A percentile compares a stretch with the other conserved stretches of the same genome.
phyloP scores from a whole-genome alignment of 2,329 filamentous ascomycete species.

The Teratosphaeria zuluensis region DNA sequence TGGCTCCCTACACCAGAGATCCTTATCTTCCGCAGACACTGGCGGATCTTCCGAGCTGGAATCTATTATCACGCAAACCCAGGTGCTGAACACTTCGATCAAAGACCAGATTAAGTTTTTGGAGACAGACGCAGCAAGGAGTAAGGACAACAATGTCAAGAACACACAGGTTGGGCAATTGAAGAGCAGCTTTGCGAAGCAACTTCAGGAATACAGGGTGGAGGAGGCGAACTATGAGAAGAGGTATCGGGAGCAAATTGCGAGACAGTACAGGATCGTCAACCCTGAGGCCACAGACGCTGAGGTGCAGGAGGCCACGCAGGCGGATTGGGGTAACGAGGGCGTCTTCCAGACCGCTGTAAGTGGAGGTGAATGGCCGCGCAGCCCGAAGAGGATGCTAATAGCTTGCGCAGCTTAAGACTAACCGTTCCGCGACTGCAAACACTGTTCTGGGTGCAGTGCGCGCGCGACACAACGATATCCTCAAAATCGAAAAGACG shows the following conservation, averaged over 20 bases:
- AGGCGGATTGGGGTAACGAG: slow-evolving; percentile 66
- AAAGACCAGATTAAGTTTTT: slow-evolving; percentile 70
- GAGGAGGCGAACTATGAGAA: slow-evolving; percentile 63
- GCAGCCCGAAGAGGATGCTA: not conserved
- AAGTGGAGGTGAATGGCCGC: slow-evolving; percentile 28
- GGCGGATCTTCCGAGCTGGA: slow-evolving; percentile 49
- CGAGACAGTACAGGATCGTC: slow-evolving; percentile 66
- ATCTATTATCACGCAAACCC: slow-evolving; percentile 58
- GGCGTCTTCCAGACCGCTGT: slow-evolving; percentile 77
- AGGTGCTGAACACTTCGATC: slow-evolving; percentile 64
- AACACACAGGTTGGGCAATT: slow-evolving; percentile 58
- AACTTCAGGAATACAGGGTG: slow-evolving; percentile 59
- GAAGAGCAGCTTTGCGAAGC: slow-evolving; percentile 62
- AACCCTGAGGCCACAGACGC: slow-evolving; percentile 62
- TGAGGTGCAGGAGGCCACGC: slow-evolving; percentile 59
- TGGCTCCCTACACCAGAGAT: slow-evolving; percentile 59
- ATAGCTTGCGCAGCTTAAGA: slow-evolving; percentile 49
- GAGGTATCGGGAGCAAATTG: slow-evolving; percentile 67
- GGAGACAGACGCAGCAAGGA: slow-evolving; percentile 59
- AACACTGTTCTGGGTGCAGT: slow-evolving; percentile 66
- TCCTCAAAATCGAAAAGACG: slow-evolving; percentile 69
- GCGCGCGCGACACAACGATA: slow-evolving; percentile 72
- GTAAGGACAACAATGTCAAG: slow-evolving; percentile 56
- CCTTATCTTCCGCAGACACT: slow-evolving; percentile 55
- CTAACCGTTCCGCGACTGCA: slow-evolving; percentile 65